phyloP scores from a whole-genome alignment of 192 early-diverging fungal genomes.

The Geranomyces michiganensis region DNA sequence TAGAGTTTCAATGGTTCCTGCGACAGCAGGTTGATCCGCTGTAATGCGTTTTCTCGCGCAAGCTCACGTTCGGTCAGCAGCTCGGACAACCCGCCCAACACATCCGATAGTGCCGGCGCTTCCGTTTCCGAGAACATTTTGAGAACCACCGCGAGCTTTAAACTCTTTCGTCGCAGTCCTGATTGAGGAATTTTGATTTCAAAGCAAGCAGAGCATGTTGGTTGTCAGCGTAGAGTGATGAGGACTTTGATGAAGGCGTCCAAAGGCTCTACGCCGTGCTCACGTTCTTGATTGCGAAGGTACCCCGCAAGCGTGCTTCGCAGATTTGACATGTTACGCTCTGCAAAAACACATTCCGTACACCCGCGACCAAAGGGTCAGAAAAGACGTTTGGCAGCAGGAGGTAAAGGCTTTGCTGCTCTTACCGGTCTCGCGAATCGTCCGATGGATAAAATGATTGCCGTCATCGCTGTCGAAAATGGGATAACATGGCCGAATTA shows the following conservation, averaged over 20 bases:
- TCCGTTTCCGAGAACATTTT: constrained; percentile 41
- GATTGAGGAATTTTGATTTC: not conserved
- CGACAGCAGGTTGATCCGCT: constrained; percentile 35
- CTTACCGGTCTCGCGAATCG: constrained; percentile 26
- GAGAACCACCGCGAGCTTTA: constrained; percentile 41
- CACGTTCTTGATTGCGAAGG: constrained; percentile 41
- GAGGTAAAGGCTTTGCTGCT: not conserved
- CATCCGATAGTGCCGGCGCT: constrained; percentile 2
- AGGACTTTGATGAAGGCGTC: not conserved
- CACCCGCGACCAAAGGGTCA: not conserved
- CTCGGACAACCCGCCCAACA: constrained; percentile 27
- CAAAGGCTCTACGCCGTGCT: too few species aligned
- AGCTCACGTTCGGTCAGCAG: constrained; percentile 36
- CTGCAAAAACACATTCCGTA: constrained; percentile 15
- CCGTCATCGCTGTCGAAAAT: constrained; percentile 12
- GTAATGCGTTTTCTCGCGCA: constrained; percentile 24
- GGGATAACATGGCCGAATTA: not conserved
- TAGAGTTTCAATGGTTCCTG: constrained; percentile 43
- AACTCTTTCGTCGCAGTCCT: constrained; percentile 38
- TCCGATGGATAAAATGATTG: constrained; percentile 19
- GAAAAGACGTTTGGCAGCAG: not conserved
- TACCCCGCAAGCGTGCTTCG: constrained; percentile 21
- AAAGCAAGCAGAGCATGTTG: not conserved
- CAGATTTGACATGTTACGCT: constrained; percentile 28
- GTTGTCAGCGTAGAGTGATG: not conserved